Evolutionary conservation across 2,329 filamentous ascomycete species (phyloP), one percentile per base, ranked within the genome.

Genomic region (Trichoderma atroviride): DNA sequence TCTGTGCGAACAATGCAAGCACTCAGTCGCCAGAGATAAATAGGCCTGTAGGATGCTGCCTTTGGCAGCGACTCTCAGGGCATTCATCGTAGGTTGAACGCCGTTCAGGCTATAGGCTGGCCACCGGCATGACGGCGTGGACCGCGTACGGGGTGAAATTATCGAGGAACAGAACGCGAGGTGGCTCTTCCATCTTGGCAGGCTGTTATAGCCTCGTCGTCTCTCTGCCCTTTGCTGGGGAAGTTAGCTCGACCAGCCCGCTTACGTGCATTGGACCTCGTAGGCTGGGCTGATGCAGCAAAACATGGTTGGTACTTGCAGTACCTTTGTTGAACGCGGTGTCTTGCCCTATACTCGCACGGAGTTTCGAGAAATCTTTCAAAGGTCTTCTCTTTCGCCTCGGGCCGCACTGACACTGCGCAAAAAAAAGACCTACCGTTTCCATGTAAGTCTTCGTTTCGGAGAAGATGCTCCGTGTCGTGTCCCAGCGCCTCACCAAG

Each of bases 181-280:
- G 16, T 22, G 61, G 24, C 60, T 47, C 27, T 35, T 19, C 22
- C 24, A 19, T 27, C 47, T 47, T 40, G 13, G 22, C 35, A 40
- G 9, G n/a, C 33, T 29, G 22, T 43, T 29, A 59, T 67, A 58
- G 24, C 40, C 37, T 58, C 53, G 22, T 19, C n/a, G 19, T 43
- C 40, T 11, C 14, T 56, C 7, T 33, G 53, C 40, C 19, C 6
- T 9, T 29, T 57, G 40, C 43, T 50, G 55, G 58, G 55, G 29
- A 59, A 22, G 35, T 19, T 37, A 67, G 63, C 40, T 52, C 27
- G 7, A 24, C 22, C 55, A 52, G 27, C 10, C 37, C 63, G 55
- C 63, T 67, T 58, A 59, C 63, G 31, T 67, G 53, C 63, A 59
- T 67, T 59, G 35, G n/a, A 24, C n/a, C 37, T 37, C 13, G 53